phyloP scores from a whole-genome alignment of 352 stramenopile species.

The Globisporangium nodosum region DNA sequence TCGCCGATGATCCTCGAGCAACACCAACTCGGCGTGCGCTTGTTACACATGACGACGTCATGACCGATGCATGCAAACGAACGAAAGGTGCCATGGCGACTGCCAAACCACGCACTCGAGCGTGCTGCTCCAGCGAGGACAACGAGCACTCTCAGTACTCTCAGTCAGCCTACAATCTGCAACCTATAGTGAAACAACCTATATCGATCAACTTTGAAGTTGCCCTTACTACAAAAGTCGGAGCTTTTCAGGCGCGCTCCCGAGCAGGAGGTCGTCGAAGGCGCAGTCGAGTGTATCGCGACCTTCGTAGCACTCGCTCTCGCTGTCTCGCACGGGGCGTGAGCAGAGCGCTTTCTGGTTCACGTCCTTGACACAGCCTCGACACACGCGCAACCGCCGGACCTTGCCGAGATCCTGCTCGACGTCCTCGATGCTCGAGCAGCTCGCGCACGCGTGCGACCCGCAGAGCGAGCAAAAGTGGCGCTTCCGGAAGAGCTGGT shows the following conservation, averaged over 20 bases:
- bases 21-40: neutral
- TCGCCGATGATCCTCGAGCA: neutral
- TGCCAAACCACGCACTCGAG: no score
- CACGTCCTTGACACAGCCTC: conserved; percentile 6
- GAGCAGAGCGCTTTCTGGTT: neutral
- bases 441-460: conserved; percentile 10
- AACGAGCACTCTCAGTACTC: no score
- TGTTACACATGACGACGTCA: no score
- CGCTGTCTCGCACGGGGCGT: neutral
- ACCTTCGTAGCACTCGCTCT: neutral
- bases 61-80: no score
- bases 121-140: no score
- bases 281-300: conserved; percentile 3
- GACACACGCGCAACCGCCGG: conserved; percentile 9
- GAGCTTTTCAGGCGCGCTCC: neutral
- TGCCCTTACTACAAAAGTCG: neutral
- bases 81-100: no score
- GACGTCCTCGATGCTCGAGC: conserved; percentile 11
- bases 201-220: neutral
- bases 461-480: conserved; percentile 15
- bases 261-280: conserved; percentile 2
- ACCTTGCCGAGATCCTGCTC: conserved; percentile 10
- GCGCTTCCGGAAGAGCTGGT: conserved; percentile 11
- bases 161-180: neutral
- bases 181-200: neutral